Conservation (phyloP, 805 yeast species). For the Aciculoconidium aculeatum region DNA sequence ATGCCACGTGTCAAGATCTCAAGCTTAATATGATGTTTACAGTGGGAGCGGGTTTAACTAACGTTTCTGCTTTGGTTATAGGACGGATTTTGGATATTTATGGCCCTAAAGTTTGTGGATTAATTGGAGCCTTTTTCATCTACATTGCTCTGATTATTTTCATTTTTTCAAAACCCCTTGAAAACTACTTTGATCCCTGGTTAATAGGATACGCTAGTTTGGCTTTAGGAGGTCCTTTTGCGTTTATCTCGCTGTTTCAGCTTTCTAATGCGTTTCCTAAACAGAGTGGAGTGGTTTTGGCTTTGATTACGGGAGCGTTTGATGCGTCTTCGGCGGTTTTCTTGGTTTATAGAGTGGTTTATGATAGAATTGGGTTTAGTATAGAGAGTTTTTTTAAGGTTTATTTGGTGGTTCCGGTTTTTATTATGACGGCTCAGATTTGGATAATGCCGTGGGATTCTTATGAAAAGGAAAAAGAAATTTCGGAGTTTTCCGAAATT, state of each 20-base stretch:
- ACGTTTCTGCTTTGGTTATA: constrained; percentile 46
- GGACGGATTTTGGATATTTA: constrained; percentile 44
- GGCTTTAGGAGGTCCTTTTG: constrained; percentile 57
- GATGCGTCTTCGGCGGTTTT: constrained; percentile 55
- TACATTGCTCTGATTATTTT: constrained; percentile 42
- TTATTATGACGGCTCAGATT: constrained; percentile 42
- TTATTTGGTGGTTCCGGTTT: constrained; percentile 44
- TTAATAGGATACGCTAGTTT: constrained; percentile 44
- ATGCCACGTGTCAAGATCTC: constrained; percentile 42
- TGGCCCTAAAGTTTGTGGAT: constrained; percentile 51
- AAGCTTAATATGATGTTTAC: constrained; percentile 55
- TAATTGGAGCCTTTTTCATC: constrained; percentile 44
- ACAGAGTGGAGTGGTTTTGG: constrained; percentile 47
- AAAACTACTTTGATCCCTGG: constrained; percentile 42
- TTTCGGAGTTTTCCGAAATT: constrained; percentile 1
- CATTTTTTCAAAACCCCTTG: constrained; percentile 30
- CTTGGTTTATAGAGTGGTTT: constrained; percentile 40
- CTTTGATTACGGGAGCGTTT: constrained; percentile 52
- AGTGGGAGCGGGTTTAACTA: constrained; percentile 51
- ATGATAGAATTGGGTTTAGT: constrained; percentile 30
- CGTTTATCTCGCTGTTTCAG: constrained; percentile 51
- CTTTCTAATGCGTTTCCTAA: constrained; percentile 52
- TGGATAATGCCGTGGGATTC: constrained; percentile 46
- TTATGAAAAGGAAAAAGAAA: constrained; percentile 17
- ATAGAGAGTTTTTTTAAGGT: constrained; percentile 40